Evolutionary conservation across 2,329 filamentous ascomycete genomes (phyloP), one percentile per base, ranked within the genome.

Genomic region (Aspergillus alliaceus): DNA sequence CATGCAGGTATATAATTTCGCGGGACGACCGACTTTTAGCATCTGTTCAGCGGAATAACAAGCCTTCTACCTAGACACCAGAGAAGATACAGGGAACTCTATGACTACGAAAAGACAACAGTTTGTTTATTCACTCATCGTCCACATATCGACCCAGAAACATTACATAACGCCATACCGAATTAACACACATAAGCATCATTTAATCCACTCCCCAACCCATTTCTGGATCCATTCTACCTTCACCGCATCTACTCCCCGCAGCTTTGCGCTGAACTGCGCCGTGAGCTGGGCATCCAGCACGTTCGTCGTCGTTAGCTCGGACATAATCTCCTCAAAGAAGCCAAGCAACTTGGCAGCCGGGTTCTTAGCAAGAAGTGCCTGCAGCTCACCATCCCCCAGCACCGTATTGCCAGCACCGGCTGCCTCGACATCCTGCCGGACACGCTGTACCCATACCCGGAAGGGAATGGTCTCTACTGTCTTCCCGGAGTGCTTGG

Each of bases 191-290:
- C n/a, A n/a, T n/a, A 12, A 39, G 20, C 8, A 44, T 44, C 24
- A 29, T 14, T 35, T 18, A 53, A 58, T 54, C 75, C 71, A 77
- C 54, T 76, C 69, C 0, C 57, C 35, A 25, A 75, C 57, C 73
- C 73, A 77, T 53, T 69, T 70, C 6, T 53, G 47, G 59, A 77
- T 64, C 73, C 68, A 77, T 22, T 69, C 64, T 1, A 50, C 9
- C 20, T 60, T 67, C 1, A 77, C 61, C 2, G 66, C 61, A 8
- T 62, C 49, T 50, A 76, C 55, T 1, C 51, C 37, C 15, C 62
- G 59, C 24, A 77, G 53, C 4, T 62, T 67, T 5, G 60, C 14
- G 53, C 72, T 76, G 6, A n/a, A 9, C 44, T 35, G n/a, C 1
- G 51, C 59, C 3, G 63, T 65, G 15, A 59, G 53, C 12, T 47